Percentiles rank a stretch among this genome's conserved stretches.
phyloP scores from a whole-genome alignment of 176 grass and related monocot genomes.

The Elymus sibiricus region DNA sequence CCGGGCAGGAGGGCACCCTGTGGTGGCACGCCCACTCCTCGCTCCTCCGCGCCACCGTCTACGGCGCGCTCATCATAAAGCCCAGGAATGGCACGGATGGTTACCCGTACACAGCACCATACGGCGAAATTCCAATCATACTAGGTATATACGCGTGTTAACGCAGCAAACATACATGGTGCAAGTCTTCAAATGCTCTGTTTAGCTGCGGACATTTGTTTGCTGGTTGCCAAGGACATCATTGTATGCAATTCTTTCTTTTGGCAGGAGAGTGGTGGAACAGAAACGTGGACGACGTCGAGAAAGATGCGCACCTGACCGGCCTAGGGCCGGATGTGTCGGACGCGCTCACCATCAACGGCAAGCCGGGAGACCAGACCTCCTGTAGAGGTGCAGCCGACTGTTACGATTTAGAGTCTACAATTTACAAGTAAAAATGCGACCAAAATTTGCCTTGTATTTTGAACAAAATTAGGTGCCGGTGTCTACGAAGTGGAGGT shows the following conservation, averaged over 20 bases:
- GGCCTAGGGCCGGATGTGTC: neutral
- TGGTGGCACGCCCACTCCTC: constrained; percentile 85
- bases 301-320: constrained; percentile 5
- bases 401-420: no score
- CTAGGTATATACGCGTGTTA: neutral
- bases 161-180: neutral
- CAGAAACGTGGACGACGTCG: constrained; percentile 33
- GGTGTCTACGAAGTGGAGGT: constrained; percentile 39
- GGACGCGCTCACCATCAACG: constrained; percentile 49
- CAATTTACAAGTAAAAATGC: neutral
- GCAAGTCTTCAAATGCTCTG: no score
- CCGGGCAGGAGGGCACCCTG: constrained; percentile 74
- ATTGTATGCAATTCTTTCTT: neutral
- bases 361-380: constrained; percentile 32
- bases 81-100: neutral
- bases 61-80: constrained; percentile 56
- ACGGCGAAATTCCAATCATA: constrained; percentile 44
- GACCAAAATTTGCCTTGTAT: no score
- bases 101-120: constrained; percentile 40
- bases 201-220: neutral
- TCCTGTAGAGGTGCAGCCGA: neutral
- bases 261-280: constrained; percentile 37
- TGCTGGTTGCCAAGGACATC: neutral
- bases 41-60: constrained; percentile 47
- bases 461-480: neutral